A percentile compares a stretch with the other conserved stretches of the same genome.
phyloP scores from a whole-genome alignment of 495 filamentous ascomycete species.

The Tuber melanosporum region DNA sequence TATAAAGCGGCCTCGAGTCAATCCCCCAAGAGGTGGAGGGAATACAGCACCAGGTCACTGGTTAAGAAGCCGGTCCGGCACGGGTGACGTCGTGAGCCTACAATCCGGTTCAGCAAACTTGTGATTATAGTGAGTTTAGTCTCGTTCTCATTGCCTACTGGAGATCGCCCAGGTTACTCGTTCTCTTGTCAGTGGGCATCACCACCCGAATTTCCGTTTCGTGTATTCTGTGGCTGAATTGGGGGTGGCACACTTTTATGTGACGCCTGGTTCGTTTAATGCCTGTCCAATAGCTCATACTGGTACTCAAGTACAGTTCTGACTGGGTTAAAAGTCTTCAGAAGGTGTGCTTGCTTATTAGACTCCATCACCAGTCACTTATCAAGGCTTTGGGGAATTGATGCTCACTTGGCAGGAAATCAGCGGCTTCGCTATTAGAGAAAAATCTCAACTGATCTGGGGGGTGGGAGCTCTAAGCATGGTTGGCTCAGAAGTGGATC shows the following conservation, averaged over 20 bases:
- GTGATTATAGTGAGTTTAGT: not conserved
- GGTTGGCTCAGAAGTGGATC: conserved; percentile 94
- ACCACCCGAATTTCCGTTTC: not conserved
- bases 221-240: not conserved
- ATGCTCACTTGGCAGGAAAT: not conserved
- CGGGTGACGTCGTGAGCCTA: not conserved
- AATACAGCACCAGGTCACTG: not conserved
- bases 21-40: not conserved
- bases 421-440: not conserved
- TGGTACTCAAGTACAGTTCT: not conserved
- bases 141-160: not conserved
- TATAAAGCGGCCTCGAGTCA: not conserved
- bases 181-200: not conserved
- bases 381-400: not conserved
- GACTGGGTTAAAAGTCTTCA: not conserved
- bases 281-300: not conserved
- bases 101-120: not conserved
- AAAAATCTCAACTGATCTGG: not conserved
- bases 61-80: not conserved
- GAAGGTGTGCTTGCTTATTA: not conserved
- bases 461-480: conserved; percentile 46
- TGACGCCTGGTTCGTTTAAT: not conserved
- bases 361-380: not conserved
- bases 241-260: not conserved
- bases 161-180: not conserved